Evolutionary conservation across 2,329 filamentous ascomycete species (phyloP).

Genomic region (Plectosphaerella sp.): DNA sequence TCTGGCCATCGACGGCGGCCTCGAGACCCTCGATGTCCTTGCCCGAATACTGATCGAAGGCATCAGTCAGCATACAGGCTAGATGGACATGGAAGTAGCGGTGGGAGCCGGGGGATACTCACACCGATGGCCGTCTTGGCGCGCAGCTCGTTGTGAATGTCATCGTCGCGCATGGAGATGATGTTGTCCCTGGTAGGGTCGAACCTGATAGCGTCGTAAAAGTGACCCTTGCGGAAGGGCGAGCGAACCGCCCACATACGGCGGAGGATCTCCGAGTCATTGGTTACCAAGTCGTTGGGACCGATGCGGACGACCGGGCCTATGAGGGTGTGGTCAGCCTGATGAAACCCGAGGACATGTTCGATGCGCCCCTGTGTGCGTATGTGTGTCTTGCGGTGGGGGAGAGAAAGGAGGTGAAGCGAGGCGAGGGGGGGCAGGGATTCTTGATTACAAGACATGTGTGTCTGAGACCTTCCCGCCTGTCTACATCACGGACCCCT

Average conservation of each 20-base stretch:
- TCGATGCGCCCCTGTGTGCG: too few relatives aligned
- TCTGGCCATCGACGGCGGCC: slow-evolving; percentile 40
- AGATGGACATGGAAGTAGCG: slow-evolving; percentile 3
- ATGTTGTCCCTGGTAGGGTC: slow-evolving; percentile 25
- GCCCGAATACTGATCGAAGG: slow-evolving; percentile 40
- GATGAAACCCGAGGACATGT: slow-evolving; percentile 3
- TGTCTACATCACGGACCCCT: slow-evolving; percentile 1
- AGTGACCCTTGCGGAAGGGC: slow-evolving; percentile 21
- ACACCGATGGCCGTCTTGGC: slow-evolving; percentile 44
- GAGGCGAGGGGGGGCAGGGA: neutral
- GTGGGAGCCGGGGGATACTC: slow-evolving; percentile 5
- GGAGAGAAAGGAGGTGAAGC: neutral
- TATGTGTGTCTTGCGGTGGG: too few relatives aligned
- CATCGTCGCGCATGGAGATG: slow-evolving; percentile 26
- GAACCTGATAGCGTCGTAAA: slow-evolving; percentile 33
- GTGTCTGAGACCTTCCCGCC: slow-evolving; percentile 10
- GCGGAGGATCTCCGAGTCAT: slow-evolving; percentile 25
- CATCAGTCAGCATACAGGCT: neutral
- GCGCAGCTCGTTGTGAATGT: slow-evolving; percentile 35
- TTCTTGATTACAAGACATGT: slow-evolving; percentile 5
- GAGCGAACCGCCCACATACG: slow-evolving; percentile 27
- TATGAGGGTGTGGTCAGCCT: slow-evolving; percentile 14
- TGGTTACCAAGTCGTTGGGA: slow-evolving; percentile 28
- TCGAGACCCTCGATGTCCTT: slow-evolving; percentile 49
- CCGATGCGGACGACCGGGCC: slow-evolving; percentile 29